These are phyloP conservation scores for Gaeumannomyces sp. DNA, from an alignment of 2,329 filamentous ascomycete genomes.

Conservation along the genomic window DNA sequence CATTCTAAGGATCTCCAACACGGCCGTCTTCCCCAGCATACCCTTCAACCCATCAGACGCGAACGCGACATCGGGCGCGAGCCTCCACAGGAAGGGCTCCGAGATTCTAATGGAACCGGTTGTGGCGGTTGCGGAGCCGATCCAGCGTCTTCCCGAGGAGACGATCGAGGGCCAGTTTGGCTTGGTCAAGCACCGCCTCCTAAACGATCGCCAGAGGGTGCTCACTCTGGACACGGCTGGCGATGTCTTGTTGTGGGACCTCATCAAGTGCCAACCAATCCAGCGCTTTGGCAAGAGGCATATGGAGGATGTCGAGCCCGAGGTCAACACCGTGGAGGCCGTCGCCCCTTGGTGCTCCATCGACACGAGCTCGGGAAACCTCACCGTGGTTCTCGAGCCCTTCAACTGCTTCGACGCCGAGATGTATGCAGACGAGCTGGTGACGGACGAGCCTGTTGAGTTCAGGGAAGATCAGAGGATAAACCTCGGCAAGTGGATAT, in stretches of 20 bases:
- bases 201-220: slow-evolving; percentile 85
- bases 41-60: slow-evolving; percentile 36
- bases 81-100: slow-evolving; percentile 44
- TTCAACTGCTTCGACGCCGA: slow-evolving; percentile 98
- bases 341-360: slow-evolving; percentile 96
- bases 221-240: slow-evolving; percentile 91
- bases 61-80: slow-evolving; percentile 38
- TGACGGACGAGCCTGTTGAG: slow-evolving; percentile 60
- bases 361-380: slow-evolving; percentile 83
- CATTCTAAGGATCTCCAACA: slow-evolving; percentile 77
- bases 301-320: slow-evolving; percentile 81
- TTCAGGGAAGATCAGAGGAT: slow-evolving; percentile 94
- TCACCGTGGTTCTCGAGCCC: slow-evolving; percentile 86
- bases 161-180: slow-evolving; percentile 94
- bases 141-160: slow-evolving; percentile 64
- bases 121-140: slow-evolving; percentile 48
- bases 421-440: slow-evolving; percentile 87
- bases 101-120: slow-evolving; percentile 48
- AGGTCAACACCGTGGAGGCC: slow-evolving; percentile 81
- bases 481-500: slow-evolving; percentile 93
- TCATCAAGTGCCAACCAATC: slow-evolving; percentile 83
- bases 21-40: slow-evolving; percentile 64
- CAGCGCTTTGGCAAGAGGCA: slow-evolving; percentile 92
- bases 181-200: slow-evolving; percentile 82
- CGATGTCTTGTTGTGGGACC: slow-evolving; percentile 91